A percentile compares a stretch with the other conserved stretches of the same genome.
Conservation (phyloP, 495 filamentous ascomycete species). For the Xylaria scruposa region DNA sequence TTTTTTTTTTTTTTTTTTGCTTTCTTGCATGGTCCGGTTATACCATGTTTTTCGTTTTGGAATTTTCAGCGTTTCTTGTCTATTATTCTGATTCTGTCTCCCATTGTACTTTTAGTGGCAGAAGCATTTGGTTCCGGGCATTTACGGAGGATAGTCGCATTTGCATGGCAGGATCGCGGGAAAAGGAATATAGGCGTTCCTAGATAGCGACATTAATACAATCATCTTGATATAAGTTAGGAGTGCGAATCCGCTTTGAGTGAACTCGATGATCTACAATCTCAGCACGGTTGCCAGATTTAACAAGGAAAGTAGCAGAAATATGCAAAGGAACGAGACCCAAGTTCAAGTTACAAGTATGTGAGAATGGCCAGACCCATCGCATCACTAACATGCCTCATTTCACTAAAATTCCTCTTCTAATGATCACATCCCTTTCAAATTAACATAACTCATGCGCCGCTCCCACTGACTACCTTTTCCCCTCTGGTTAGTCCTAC, state of each 20-base stretch:
- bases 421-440: neutral
- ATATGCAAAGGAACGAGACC: neutral
- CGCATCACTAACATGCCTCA: neutral
- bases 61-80: neutral
- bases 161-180: conserved; percentile 17
- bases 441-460: neutral
- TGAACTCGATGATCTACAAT: neutral
- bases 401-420: neutral
- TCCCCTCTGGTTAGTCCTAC: conserved; percentile 25
- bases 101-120: neutral
- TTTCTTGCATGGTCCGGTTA: neutral
- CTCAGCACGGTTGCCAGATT: neutral
- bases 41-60: neutral
- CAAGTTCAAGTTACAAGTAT: neutral
- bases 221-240: neutral
- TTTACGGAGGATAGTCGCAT: conserved; percentile 20
- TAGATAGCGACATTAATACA: conserved; percentile 5
- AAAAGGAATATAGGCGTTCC: conserved; percentile 7
- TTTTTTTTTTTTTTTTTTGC: too few species aligned
- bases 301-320: neutral
- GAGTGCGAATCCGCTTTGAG: neutral
- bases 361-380: neutral
- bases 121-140: neutral
- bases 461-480: neutral
- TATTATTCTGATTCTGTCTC: neutral